Base-by-base conservation (phyloP, 129 eudicot genomes). In the Flaveria ramosissima region DNA sequence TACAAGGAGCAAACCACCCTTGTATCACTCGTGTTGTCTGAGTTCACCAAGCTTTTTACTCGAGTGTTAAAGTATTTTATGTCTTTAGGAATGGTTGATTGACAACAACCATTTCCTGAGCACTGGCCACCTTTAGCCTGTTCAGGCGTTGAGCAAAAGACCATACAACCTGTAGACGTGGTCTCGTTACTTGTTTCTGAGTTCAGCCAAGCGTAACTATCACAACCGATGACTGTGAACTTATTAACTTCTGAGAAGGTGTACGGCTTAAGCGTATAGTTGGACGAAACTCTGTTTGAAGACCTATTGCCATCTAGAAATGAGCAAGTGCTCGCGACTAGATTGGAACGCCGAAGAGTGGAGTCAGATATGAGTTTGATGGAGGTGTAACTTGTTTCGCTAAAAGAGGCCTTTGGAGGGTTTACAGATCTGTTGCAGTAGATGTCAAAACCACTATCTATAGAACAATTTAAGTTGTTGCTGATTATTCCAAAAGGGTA, bases 51-150 rank as follows among this genome's bases (percentile, higher is more conserved):
- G 9, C 3, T 4, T 0, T 55, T 4, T 3, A 0, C 1, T 13
- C 14, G 74, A 6, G 41, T 4, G 50, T 13, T 4, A 3, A 9
- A 45, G 48, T 9, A 45, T 14, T n/a, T 74, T 21, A 86, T 12
- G 46, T 85, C 86, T 16, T 65, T 52, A 17, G 86, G 82, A 12
- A 78, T 51, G 15, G 82, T 14, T 6, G 79, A 79, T 80, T 87
- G 85, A 62, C 87, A 84, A 24, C 92, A 87, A 26, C 89, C 85
- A 70, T 47, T 73, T 0, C 89, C 89, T 0, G 81, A 43, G 70
- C 92, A 87, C n/a, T 78, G 39, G 1, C 77, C 81, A 8, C 41
- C 60, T 8, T 36, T 1, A 70, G 64, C 72, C 6, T 85, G 82
- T 0, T 77, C 9, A 0, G 45, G 46, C 2, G 13, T 24, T 3